Percentiles rank a stretch among this genome's conserved stretches.
Evolutionary conservation across 1,284 basidiomycete species (phyloP).

Genomic region (Afroboletus lepidellus): DNA sequence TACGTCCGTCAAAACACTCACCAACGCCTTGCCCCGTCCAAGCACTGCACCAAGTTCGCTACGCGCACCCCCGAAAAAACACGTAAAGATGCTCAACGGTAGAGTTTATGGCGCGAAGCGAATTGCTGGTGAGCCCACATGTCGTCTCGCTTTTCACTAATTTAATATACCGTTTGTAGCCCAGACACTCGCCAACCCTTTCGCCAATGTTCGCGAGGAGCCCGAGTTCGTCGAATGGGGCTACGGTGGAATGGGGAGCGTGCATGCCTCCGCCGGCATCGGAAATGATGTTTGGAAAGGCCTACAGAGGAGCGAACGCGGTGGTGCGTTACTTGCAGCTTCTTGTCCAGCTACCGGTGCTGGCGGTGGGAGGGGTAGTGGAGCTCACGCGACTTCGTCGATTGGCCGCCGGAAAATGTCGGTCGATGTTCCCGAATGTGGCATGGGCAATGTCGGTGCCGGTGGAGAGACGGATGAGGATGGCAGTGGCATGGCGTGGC

Average conservation of each 20-base stretch:
- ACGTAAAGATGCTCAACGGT: slow-evolving; percentile 69
- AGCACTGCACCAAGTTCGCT: slow-evolving; percentile 15
- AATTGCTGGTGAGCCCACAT: slow-evolving; percentile 30
- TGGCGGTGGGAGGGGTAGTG: slow-evolving; percentile 9
- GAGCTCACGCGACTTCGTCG: slow-evolving; percentile 1
- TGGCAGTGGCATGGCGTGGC: slow-evolving; percentile 74
- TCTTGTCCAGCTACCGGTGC: slow-evolving; percentile 8
- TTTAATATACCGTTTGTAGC: slow-evolving; percentile 1
- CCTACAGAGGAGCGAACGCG: slow-evolving; percentile 30
- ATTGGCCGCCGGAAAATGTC: slow-evolving; percentile 23
- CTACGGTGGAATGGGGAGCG: slow-evolving; percentile 80
- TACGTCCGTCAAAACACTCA: slow-evolving; percentile 8
- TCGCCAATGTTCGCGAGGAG: slow-evolving; percentile 53
- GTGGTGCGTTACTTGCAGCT: slow-evolving; percentile 21
- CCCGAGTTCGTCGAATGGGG: slow-evolving; percentile 85
- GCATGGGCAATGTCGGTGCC: slow-evolving; percentile 27
- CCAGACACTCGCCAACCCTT: slow-evolving; percentile 43
- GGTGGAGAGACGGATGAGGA: slow-evolving; percentile 43
- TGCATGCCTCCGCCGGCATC: slow-evolving; percentile 37
- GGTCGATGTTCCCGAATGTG: slow-evolving; percentile 15
- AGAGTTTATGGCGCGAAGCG: slow-evolving; percentile 66
- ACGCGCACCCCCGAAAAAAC: slow-evolving; percentile 25
- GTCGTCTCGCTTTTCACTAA: neutral
- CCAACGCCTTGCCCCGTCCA: slow-evolving; percentile 8
- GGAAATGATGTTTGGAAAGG: slow-evolving; percentile 33